Conservation (phyloP, 208 protist genomes). For the Naegleria gruberi region DNA sequence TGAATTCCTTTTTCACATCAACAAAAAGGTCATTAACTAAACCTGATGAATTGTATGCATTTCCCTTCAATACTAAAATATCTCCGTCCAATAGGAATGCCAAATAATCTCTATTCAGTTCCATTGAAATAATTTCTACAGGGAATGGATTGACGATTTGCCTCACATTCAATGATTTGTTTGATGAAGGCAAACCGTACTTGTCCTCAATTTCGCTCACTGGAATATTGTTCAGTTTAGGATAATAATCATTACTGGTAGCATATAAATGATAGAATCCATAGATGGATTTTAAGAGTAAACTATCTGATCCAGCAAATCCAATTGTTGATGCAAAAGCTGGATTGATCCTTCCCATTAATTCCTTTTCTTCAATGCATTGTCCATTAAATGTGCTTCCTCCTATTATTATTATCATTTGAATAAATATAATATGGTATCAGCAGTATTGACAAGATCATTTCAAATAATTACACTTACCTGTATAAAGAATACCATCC, state of each 20-base stretch:
- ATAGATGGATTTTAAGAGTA: not conserved
- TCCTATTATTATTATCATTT: too few species aligned
- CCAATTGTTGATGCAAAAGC: not conserved
- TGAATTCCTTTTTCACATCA: not conserved
- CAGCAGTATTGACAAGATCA: too few species aligned
- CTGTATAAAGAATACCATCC: not conserved
- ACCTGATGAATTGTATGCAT: not conserved
- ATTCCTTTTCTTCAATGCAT: not conserved
- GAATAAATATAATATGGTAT: too few species aligned
- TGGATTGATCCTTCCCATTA: not conserved
- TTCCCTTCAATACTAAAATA: not conserved
- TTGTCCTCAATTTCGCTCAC: not conserved
- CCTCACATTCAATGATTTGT: not conserved
- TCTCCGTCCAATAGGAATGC: not conserved
- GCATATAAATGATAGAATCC: not conserved
- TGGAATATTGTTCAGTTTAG: not conserved
- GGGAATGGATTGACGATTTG: not conserved
- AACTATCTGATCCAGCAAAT: not conserved
- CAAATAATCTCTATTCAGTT: not conserved
- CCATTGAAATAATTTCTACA: not conserved
- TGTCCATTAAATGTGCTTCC: not conserved
- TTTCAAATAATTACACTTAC: too few species aligned
- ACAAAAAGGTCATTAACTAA: not conserved
- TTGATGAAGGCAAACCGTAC: not conserved
- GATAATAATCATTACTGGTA: not conserved